Evolutionary conservation across 192 early-diverging fungal species (phyloP), one percentile per base, ranked within the genome.

Genomic region (Umbelopsis sp.): DNA sequence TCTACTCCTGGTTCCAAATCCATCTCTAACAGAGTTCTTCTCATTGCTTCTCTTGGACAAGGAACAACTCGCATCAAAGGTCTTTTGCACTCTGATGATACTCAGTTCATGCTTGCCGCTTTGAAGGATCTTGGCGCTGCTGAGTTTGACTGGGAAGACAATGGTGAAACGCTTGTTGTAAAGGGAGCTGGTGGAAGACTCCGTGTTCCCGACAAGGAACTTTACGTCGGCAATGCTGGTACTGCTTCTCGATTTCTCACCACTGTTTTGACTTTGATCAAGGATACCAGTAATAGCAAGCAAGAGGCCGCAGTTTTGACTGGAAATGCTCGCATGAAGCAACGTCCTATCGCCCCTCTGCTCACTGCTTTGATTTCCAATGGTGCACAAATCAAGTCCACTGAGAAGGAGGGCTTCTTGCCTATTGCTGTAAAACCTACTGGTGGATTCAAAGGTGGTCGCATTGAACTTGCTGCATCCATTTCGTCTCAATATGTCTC

Each of bases 401-500:
- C 87, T 41, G 96, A 94, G 74, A 85, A 84, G 36, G 78, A 91
- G 56, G 96, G 96, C 6, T 97, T 89, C 67, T 75, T 98, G 66
- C 97, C 96, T 5, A 85, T 99, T 51, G 86, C 87, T 41, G 91
- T 99, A 41, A 83, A 81, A n/a, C 93, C 95, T 38, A 80, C 69
- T 14, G 77, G 76, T 17, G 93, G 94, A 16, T 86, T 99, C 56
- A 84, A 87, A 4, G 97, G 96, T 70, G 96, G 97, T 0, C 78
- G 77, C 56, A 96, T 99, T 75, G 83, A 92, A 74, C 84, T 99
- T 5, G 91, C 96, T 4, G 97, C 97, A 6, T 93, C 94, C 3
- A 90, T 98, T 65, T 95, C 93, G 66, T 98, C 96, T 36, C 97
- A 99, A 83, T 99, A 99, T 77, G 97, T 99, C 22, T 96, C 95